A percentile compares a stretch with the other conserved stretches of the same genome.
Evolutionary conservation across 2,329 filamentous ascomycete genomes (phyloP).

Genomic region (Colletotrichum sp.): DNA sequence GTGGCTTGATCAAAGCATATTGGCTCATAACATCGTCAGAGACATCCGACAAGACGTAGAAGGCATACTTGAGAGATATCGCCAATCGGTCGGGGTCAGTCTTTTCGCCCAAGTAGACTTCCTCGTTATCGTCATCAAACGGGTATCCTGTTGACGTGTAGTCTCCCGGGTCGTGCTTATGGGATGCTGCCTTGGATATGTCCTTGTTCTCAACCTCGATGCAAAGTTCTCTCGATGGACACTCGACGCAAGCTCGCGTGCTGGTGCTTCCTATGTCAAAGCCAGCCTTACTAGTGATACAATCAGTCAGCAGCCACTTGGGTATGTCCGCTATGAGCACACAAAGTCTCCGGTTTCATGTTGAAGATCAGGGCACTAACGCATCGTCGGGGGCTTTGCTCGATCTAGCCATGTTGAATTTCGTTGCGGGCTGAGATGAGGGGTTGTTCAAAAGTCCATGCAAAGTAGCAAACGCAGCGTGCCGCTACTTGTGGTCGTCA

Average conservation of each 20-base stretch:
- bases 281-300: not conserved
- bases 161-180: constrained; percentile 12
- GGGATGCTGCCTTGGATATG: not conserved
- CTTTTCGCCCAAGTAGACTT: constrained; percentile 15
- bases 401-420: not conserved
- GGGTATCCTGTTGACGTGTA: constrained; percentile 23
- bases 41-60: constrained; percentile 11
- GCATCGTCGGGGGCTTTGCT: not conserved
- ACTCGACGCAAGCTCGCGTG: constrained; percentile 16
- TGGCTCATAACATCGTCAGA: not conserved
- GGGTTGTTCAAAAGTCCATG: not conserved
- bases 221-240: not conserved
- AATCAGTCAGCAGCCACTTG: not conserved
- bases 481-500: not conserved
- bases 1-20: not conserved
- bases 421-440: not conserved
- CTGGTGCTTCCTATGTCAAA: constrained; percentile 26
- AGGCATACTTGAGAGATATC: constrained; percentile 23
- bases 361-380: not conserved
- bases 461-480: not conserved
- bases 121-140: constrained; percentile 12
- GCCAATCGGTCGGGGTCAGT: not conserved
- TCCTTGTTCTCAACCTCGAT: not conserved
- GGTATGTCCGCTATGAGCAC: not conserved
- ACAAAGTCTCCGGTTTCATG: not conserved